phyloP scores from a whole-genome alignment of 192 early-diverging fungal species.

The Coemansia sp. region DNA sequence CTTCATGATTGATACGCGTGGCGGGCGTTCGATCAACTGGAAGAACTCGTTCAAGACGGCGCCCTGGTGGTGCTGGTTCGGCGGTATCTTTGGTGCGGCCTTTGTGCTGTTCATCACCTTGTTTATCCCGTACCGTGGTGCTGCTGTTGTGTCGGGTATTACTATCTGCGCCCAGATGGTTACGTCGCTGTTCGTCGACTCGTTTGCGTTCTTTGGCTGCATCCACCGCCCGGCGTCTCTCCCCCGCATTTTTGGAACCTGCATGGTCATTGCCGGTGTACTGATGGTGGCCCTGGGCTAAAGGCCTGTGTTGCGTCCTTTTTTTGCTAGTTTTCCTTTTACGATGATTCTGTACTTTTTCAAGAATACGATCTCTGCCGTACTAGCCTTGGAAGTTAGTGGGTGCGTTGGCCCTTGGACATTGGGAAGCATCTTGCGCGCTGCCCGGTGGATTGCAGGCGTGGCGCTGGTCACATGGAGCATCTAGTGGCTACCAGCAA shows the following conservation, averaged over 20 bases:
- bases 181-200: constrained; percentile 38
- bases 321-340: not conserved
- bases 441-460: too few relatives aligned
- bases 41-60: constrained; percentile 33
- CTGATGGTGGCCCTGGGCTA: constrained; percentile 46
- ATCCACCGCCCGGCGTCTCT: constrained; percentile 28
- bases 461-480: too few relatives aligned
- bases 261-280: constrained; percentile 41
- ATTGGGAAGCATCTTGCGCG: too few relatives aligned
- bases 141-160: constrained; percentile 41
- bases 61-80: constrained; percentile 48
- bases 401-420: too few relatives aligned
- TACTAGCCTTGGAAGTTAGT: too few relatives aligned
- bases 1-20: constrained; percentile 44
- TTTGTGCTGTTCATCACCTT: constrained; percentile 48
- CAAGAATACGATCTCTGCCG: too few relatives aligned
- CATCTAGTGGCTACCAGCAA: too few relatives aligned
- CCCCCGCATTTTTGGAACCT: constrained; percentile 18
- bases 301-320: not conserved
- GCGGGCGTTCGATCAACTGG: constrained; percentile 39
- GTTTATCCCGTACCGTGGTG: constrained; percentile 44
- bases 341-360: too few relatives aligned
- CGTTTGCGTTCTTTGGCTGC: constrained; percentile 43
- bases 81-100: constrained; percentile 37
- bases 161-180: constrained; percentile 49